Conservation (phyloP, 768 basidiomycete species). For the Leucocoprinus leucothites region DNA sequence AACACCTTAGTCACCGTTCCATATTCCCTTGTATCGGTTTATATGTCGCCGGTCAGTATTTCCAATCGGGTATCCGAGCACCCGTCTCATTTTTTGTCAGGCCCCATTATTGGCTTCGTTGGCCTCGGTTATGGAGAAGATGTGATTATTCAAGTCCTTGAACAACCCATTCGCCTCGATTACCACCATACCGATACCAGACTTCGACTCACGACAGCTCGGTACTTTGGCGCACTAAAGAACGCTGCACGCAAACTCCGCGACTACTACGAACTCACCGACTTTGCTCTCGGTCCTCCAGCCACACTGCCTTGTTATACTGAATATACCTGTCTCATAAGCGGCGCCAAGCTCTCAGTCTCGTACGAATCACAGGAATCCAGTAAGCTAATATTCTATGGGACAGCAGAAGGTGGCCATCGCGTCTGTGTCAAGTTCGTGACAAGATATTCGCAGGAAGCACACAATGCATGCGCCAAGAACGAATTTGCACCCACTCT, state of each 20-base stretch:
- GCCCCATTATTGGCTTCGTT: slow-evolving; percentile 7
- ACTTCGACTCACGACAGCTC: too few species aligned
- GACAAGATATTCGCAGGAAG: slow-evolving; percentile 16
- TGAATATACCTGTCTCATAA: too few species aligned
- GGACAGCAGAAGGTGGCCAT: background rate
- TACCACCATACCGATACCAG: too few species aligned
- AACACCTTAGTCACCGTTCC: background rate
- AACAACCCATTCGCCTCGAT: too few species aligned
- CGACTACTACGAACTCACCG: too few species aligned
- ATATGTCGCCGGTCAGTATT: slow-evolving; percentile 20
- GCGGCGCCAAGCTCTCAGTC: background rate
- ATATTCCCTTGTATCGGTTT: slow-evolving; percentile 16
- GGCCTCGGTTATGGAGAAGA: background rate
- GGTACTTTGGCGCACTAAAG: too few species aligned
- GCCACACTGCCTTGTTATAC: too few species aligned
- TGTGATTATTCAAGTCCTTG: too few species aligned
- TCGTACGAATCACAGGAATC: background rate
- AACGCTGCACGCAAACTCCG: too few species aligned
- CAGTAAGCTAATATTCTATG: background rate
- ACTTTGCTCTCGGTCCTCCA: too few species aligned
- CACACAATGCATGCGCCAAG: slow-evolving; percentile 21
- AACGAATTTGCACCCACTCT: slow-evolving; percentile 22
- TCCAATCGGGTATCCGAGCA: slow-evolving; percentile 8
- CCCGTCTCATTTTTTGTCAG: background rate
- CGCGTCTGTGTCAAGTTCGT: slow-evolving; percentile 22